phyloP scores from a whole-genome alignment of 441 rosid genomes.

The Arabidopsis lyrata region DNA sequence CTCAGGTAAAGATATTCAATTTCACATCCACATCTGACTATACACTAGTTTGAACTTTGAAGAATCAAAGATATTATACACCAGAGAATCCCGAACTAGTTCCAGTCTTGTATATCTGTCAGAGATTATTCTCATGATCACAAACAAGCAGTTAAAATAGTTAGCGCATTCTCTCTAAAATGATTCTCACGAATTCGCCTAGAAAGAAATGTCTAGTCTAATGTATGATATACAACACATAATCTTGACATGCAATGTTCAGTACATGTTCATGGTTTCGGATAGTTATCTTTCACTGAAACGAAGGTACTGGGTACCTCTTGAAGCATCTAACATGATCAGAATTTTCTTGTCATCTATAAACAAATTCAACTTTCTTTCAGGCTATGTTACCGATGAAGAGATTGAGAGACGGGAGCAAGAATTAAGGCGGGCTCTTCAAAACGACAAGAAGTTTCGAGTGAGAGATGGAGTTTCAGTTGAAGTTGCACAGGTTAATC shows the following conservation, averaged over 20 bases:
- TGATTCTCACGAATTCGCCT: not conserved
- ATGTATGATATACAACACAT: not conserved
- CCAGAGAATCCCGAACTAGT: not conserved
- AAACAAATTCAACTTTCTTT: constrained; percentile 27
- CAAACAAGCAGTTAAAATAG: not conserved
- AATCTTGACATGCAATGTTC: not conserved
- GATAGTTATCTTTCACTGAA: constrained; percentile 3
- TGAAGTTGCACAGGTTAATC: constrained; percentile 89
- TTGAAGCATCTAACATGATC: not conserved
- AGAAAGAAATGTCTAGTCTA: constrained; percentile 15
- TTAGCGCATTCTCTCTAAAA: not conserved
- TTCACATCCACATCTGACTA: constrained; percentile 12
- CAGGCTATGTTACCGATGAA: constrained; percentile 89
- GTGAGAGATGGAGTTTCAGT: constrained; percentile 70
- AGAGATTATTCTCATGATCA: not conserved
- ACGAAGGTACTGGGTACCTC: not conserved
- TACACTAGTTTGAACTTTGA: constrained; percentile 18
- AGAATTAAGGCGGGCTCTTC: constrained; percentile 61
- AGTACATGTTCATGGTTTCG: not conserved
- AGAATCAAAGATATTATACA: constrained; percentile 1
- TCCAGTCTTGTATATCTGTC: not conserved
- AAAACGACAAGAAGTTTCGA: constrained; percentile 60
- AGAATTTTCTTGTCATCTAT: constrained; percentile 21
- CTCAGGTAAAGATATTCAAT: constrained; percentile 63
- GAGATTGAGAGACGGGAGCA: constrained; percentile 70